These are phyloP conservation scores for Lasiosphaeria hispida DNA, from an alignment of 495 filamentous ascomycete species.

Conservation along the genomic window DNA sequence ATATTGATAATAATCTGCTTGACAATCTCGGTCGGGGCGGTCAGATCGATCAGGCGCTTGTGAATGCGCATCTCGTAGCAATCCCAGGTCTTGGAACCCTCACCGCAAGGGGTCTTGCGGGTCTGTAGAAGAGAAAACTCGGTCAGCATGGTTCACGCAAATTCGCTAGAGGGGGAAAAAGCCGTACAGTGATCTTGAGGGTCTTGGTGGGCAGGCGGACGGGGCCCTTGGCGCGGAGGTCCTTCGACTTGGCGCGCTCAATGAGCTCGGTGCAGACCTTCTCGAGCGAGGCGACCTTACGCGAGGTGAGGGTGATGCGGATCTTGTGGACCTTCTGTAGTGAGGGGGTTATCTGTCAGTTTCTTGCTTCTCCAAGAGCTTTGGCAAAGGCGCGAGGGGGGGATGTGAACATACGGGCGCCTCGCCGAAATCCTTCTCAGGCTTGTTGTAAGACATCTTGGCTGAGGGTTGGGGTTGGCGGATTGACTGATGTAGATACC, in stretches of 20 bases:
- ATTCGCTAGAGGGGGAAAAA: constrained; percentile 7
- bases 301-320: constrained; percentile 93
- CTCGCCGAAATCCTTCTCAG: constrained; percentile 83
- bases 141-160: background rate
- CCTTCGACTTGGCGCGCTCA: constrained; percentile 98
- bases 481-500: constrained; percentile 27
- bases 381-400: background rate
- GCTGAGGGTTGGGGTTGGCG: constrained; percentile 20
- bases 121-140: constrained; percentile 20
- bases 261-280: constrained; percentile 98
- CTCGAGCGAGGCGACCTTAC: constrained; percentile 92
- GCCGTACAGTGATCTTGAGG: constrained; percentile 74
- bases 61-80: constrained; percentile 99
- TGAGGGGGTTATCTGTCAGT: constrained; percentile 1
- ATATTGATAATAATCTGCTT: constrained; percentile 99
- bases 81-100: constrained; percentile 99
- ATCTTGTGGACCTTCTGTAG: constrained; percentile 92
- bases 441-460: constrained; percentile 95
- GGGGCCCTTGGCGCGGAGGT: constrained; percentile 96
- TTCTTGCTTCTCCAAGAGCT: background rate
- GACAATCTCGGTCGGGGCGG: constrained; percentile 97
- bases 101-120: constrained; percentile 87
- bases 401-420: constrained; percentile 34
- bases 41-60: constrained; percentile 83
- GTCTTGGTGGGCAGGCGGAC: constrained; percentile 98